Evolutionary conservation across 495 filamentous ascomycete genomes (phyloP).

Genomic region (Cairneyella variabilis): DNA sequence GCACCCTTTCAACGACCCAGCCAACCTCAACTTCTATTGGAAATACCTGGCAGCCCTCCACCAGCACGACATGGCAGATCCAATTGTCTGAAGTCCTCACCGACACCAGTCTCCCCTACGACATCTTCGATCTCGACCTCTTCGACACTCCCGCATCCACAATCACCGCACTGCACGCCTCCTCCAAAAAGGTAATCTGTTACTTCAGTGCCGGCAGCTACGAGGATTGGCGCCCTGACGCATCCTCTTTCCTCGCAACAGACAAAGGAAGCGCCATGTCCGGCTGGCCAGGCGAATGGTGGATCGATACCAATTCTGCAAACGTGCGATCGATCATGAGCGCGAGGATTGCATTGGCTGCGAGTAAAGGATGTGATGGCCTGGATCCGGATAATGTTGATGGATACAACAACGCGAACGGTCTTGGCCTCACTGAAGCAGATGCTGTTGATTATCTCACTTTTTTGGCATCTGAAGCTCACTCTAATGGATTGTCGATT

Average conservation of each 20-base stretch:
- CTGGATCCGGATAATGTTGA: constrained; percentile 73
- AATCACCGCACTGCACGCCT: constrained; percentile 43
- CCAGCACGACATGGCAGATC: constrained; percentile 54
- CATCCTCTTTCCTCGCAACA: constrained; percentile 40
- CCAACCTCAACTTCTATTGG: constrained; percentile 18
- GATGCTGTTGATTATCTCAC: constrained; percentile 54
- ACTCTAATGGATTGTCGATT: constrained; percentile 35
- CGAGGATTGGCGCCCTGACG: constrained; percentile 36
- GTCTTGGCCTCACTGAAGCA: constrained; percentile 47
- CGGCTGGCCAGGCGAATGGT: constrained; percentile 63
- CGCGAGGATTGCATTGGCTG: constrained; percentile 50
- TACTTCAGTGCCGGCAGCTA: constrained; percentile 62
- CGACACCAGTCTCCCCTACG: constrained; percentile 8
- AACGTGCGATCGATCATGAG: constrained; percentile 60
- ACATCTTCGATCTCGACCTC: constrained; percentile 59
- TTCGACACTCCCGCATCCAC: constrained; percentile 44
- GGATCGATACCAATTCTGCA: constrained; percentile 54
- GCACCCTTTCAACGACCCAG: neutral
- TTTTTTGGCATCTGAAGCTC: constrained; percentile 53
- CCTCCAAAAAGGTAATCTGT: constrained; percentile 60
- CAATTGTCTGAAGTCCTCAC: constrained; percentile 39
- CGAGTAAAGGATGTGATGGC: constrained; percentile 60
- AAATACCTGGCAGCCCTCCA: constrained; percentile 44
- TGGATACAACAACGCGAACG: constrained; percentile 56
- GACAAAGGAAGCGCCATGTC: constrained; percentile 52